Conservation (phyloP, 176 grass and related monocot genomes). For the Thalia dealbata region DNA sequence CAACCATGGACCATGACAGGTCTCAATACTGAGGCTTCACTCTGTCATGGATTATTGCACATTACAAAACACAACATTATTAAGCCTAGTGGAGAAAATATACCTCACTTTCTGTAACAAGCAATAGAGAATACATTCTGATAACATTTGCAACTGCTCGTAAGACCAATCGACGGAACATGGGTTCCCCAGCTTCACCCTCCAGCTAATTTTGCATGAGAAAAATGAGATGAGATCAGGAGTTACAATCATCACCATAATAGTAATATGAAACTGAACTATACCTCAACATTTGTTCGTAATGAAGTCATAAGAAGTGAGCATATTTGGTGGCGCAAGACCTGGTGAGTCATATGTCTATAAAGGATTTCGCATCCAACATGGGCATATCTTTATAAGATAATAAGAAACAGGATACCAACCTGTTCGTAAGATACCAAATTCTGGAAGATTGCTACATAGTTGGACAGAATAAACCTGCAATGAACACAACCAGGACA, state of each 20-base stretch:
- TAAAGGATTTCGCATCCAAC: neutral
- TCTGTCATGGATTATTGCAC: too few species aligned
- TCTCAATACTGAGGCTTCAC: too few species aligned
- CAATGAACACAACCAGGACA: slow-evolving; percentile 28
- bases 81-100: neutral
- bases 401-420: slow-evolving; percentile 4
- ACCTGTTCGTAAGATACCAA: slow-evolving; percentile 89
- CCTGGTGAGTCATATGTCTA: slow-evolving; percentile 29
- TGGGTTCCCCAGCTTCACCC: slow-evolving; percentile 93
- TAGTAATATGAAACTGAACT: slow-evolving; percentile 2
- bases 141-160: slow-evolving; percentile 95
- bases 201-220: slow-evolving; percentile 54
- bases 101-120: slow-evolving; percentile 99
- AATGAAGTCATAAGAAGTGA: slow-evolving; percentile 99
- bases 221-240: slow-evolving; percentile 9
- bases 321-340: slow-evolving; percentile 89
- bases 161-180: slow-evolving; percentile 84
- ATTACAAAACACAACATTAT: too few species aligned
- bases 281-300: slow-evolving; percentile 90
- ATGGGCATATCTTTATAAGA: neutral
- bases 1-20: too few species aligned
- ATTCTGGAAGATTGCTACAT: slow-evolving; percentile 65
- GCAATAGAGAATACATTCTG: slow-evolving; percentile 87
- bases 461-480: slow-evolving; percentile 90
- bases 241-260: slow-evolving; percentile 15